Base-by-base conservation (phyloP, 1,284 basidiomycete species). In the Pseudozyma sp. region DNA sequence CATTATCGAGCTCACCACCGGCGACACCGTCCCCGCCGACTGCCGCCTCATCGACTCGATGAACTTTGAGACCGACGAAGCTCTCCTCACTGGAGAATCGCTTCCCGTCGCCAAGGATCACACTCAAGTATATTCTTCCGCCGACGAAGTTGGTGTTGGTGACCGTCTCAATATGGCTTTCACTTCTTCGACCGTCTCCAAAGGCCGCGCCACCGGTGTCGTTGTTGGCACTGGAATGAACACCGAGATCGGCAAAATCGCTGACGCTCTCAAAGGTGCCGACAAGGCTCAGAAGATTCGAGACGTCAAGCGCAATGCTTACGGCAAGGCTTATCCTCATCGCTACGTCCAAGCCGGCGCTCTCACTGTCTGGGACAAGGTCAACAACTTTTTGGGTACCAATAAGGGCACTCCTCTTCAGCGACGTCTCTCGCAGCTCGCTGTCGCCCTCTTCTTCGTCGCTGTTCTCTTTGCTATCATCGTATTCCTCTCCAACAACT, bases 71-170 rank as follows among this genome's bases (percentile, higher is more conserved):
- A 75, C 88, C 18, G 90, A 91, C 66, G 90, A 91, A 80, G 89
- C 90, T 5, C 87, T 91, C 38, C 86, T 92, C n/a, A 92, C 91
- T 1, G 91, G 90, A 53, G 90, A 91, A 79, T 88, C 88, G 12
- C 82, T 91, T 16, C 91, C 91, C 63, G 90, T 91, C 13, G 85
- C 86, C 35, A 92, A 92, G 85, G 88, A 83, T 45, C 74, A 76
- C 54, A 59, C 57, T 6, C 58, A 77, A 13, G 52, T 76, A 13
- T 84, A 76, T 63, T 74, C 69, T 39, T 48, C 55, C 31, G 62
- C 51, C 48, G 77, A 84, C 3, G 70, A 75, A 11, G 61, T 78
- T 13, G 78, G 68, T 8, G 88, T 89, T 36, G 89, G 90, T 64
- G 89, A 90, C 78, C 87, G 89, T 38, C 82, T 88, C 69, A 90